A percentile compares a stretch with the other conserved stretches of the same genome.
phyloP scores from a whole-genome alignment of 306 rosid genomes.

The Quercus agrifolia region DNA sequence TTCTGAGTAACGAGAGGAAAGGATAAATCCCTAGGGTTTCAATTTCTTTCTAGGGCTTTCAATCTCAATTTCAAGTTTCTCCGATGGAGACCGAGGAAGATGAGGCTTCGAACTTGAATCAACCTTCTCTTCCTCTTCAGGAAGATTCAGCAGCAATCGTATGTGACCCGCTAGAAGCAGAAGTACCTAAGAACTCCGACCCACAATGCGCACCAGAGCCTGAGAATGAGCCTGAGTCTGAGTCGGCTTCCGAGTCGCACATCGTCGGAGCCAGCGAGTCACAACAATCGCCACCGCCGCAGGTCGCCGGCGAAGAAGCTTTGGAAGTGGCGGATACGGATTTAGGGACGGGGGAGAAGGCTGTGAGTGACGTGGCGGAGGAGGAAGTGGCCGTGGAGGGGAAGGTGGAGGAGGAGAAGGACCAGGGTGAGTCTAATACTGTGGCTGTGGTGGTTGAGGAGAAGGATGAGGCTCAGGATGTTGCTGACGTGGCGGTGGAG shows the following conservation, averaged over 20 bases:
- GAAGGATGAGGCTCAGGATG: background rate
- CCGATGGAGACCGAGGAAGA: conserved; percentile 61
- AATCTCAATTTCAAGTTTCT: conserved; percentile 14
- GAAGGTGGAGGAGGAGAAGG: background rate
- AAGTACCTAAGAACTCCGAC: conserved; percentile 4
- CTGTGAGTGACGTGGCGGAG: background rate
- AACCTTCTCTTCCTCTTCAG: conserved; percentile 14
- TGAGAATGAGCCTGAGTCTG: background rate
- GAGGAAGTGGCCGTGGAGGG: background rate
- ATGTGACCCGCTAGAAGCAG: conserved; percentile 9
- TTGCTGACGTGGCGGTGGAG: background rate
- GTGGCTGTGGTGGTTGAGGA: background rate
- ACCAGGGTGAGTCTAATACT: too few species aligned
- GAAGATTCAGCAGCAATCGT: conserved; percentile 2
- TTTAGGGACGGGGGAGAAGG: background rate
- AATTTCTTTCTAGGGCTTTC: conserved; percentile 43
- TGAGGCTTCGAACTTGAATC: conserved; percentile 26
- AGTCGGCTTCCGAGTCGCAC: background rate
- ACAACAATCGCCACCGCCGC: background rate
- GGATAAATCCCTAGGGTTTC: background rate
- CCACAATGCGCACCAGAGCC: conserved; percentile 29
- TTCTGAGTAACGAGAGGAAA: too few species aligned
- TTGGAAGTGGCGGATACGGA: background rate
- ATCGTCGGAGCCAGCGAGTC: background rate
- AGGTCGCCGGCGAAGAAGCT: background rate